phyloP scores from a whole-genome alignment of 2,329 filamentous ascomycete species.

The Colletotrichum trifolii region DNA sequence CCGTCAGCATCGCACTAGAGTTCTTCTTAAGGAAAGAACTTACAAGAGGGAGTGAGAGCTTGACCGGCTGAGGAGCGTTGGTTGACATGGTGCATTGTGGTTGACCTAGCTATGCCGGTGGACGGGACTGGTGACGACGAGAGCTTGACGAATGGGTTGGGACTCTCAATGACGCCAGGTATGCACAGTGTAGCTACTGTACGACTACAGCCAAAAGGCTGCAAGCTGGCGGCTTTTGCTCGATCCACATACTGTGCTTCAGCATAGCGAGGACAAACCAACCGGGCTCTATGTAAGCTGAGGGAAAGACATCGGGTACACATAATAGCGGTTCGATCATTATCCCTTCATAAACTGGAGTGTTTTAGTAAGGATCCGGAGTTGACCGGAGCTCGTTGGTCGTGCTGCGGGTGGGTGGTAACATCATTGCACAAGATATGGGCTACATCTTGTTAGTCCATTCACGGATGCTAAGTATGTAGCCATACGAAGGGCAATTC shows the following conservation, averaged over 20 bases:
- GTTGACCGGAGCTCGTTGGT: background rate
- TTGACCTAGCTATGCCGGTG: background rate
- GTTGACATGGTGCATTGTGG: conserved; percentile 43
- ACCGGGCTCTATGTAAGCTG: no score
- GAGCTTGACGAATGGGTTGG: background rate
- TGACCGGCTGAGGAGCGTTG: conserved; percentile 75
- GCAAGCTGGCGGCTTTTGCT: no score
- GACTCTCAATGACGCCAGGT: background rate
- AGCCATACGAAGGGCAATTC: background rate
- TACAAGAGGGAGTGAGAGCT: conserved; percentile 82
- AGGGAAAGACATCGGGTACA: no score
- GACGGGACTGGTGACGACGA: background rate
- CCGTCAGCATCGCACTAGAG: background rate
- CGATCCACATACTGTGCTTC: no score
- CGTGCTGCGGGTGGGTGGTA: background rate
- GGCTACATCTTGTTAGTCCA: background rate
- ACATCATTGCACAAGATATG: background rate
- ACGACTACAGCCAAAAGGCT: fast-evolving
- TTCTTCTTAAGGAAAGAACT: conserved; percentile 31
- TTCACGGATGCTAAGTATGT: background rate
- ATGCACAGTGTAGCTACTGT: background rate
- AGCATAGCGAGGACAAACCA: no score
- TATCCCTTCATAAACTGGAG: no score
- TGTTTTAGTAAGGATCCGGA: background rate
- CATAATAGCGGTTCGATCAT: no score